These are phyloP conservation scores for Fusarium siculi DNA, from an alignment of 2,329 filamentous ascomycete species.

Conservation along the genomic window DNA sequence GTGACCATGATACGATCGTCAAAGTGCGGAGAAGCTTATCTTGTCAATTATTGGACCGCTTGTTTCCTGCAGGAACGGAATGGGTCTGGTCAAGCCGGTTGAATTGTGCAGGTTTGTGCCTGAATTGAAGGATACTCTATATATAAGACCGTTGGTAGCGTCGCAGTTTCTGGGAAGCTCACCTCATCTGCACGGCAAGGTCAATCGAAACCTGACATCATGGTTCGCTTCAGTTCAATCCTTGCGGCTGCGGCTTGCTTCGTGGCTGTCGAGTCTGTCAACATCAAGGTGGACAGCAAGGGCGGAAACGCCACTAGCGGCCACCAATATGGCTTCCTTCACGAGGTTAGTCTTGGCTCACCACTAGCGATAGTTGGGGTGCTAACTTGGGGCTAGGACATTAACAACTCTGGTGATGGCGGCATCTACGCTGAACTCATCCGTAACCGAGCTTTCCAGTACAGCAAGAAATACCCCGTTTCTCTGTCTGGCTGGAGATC, in stretches of 20 bases:
- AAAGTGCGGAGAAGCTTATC: conserved; percentile 29
- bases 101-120: background rate
- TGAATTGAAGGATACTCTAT: background rate
- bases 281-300: conserved; percentile 51
- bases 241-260: conserved; percentile 28
- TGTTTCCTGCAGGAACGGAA: conserved; percentile 1
- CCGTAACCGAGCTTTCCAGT: conserved; percentile 76
- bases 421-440: conserved; percentile 79
- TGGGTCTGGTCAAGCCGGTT: background rate
- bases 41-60: conserved; percentile 26
- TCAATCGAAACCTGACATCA: background rate
- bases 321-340: conserved; percentile 58
- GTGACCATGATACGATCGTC: conserved; percentile 13
- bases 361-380: rapidly evolving
- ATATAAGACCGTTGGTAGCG: background rate
- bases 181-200: background rate
- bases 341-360: conserved; percentile 49
- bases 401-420: conserved; percentile 76
- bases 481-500: conserved; percentile 59
- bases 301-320: conserved; percentile 57
- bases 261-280: conserved; percentile 42
- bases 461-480: conserved; percentile 54
- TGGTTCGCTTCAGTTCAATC: conserved; percentile 35
- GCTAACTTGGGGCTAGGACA: conserved; percentile 56
- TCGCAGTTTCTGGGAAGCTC: background rate